Base-by-base conservation (phyloP, 257 asterid species). In the Przewalskia tangutica region DNA sequence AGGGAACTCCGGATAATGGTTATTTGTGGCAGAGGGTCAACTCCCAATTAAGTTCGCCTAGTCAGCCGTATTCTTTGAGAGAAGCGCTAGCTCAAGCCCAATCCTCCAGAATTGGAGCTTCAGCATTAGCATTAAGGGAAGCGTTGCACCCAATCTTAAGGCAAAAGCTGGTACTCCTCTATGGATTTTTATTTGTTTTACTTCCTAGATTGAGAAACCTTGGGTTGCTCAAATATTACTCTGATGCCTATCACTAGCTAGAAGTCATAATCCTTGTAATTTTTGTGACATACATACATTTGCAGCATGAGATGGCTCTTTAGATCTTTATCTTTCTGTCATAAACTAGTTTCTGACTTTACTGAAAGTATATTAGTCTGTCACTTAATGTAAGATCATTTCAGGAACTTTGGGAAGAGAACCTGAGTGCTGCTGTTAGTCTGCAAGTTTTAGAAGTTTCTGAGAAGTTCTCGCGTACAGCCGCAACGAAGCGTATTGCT, bases 391-490 rank as follows among this genome's bases (percentile, higher is more conserved):
- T 62, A 48, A 77, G 65, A 78, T 55, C 84, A 83, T 84, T 84
- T 87, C 91, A 96, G 99, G 98, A 96, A 87, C 98, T 96, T 81
- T 96, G 99, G 99, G 99, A 96, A 87, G 99, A 96, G 86, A 96
- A 95, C 90, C 89, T 96, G 85, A 93, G 94, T 87, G 94, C 98
- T 84, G 98, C 98, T 84, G 92, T 94, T 84, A 92, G 97, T 89
- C 97, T 96, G 77, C 97, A 96, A 85, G 98, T 93, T 84, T 85
- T 96, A 85, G 99, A 94, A 91, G 90, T 94, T 83, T 89, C 90
- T 82, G 88, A 92, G 81, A 94, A 96, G 79, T 96, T 96, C 83
- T 94, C 98, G 5, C 92, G 85, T 84, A 90, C 95, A 81, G 98
- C 91, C 40, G 93, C 93, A 81, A 88, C 93, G 58, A 95, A 87